Conservation (phyloP, 2,329 filamentous ascomycete genomes). For the Aspergillus ustus region DNA sequence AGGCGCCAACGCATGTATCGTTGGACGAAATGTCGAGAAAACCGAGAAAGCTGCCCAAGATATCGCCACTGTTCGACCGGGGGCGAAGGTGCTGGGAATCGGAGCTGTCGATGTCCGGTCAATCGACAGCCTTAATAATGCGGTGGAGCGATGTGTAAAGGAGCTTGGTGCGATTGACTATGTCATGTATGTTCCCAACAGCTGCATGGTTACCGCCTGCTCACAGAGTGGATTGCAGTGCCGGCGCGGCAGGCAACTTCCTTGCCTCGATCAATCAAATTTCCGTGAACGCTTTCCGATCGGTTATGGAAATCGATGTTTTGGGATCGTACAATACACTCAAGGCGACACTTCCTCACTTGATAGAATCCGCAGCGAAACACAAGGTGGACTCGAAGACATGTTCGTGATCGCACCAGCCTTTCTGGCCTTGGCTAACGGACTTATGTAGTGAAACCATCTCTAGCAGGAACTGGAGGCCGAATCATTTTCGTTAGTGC, state of each 20-base stretch:
- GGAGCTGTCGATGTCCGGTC: conserved; percentile 76
- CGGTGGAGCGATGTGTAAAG: conserved; percentile 76
- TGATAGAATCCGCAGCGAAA: conserved; percentile 73
- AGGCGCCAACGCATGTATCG: conserved; percentile 90
- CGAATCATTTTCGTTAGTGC: conserved; percentile 90
- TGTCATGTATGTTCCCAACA: conserved; percentile 69
- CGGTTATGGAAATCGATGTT: conserved; percentile 95
- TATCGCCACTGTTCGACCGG: conserved; percentile 76
- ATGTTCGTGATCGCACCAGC: conserved; percentile 34
- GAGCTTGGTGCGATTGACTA: conserved; percentile 90
- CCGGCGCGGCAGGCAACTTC: conserved; percentile 95
- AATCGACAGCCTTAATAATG: conserved; percentile 69
- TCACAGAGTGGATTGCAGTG: conserved; percentile 55
- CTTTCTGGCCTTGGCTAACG: background rate
- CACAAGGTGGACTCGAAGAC: conserved; percentile 64
- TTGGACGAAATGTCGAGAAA: conserved; percentile 87
- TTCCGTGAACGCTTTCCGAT: conserved; percentile 87
- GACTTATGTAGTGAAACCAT: conserved; percentile 34
- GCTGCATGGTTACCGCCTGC: background rate
- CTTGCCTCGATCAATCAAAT: conserved; percentile 82
- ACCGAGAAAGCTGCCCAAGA: conserved; percentile 80
- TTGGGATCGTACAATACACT: conserved; percentile 92
- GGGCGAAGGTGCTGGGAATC: conserved; percentile 84
- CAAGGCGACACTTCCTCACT: conserved; percentile 85
- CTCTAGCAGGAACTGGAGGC: conserved; percentile 67